Conservation (phyloP, 306 rosid genomes). For the Cucumis melo region DNA sequence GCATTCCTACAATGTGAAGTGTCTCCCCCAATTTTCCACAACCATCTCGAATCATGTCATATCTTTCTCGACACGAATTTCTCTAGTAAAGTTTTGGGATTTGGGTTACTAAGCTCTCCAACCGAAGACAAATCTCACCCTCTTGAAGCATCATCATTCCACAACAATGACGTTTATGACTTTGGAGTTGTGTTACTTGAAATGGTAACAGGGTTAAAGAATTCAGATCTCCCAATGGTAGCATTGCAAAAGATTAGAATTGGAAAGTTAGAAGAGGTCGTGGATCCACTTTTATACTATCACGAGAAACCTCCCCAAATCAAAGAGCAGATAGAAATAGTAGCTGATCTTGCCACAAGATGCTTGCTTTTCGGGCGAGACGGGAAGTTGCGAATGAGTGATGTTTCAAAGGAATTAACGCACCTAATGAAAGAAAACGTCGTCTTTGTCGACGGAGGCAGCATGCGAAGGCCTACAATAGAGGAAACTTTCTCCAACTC, state of each 20-base stretch:
- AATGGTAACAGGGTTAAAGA: conserved; percentile 63
- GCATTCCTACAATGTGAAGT: conserved; percentile 60
- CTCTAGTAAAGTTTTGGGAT: conserved; percentile 60
- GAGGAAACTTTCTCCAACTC: conserved; percentile 95
- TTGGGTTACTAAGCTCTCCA: conserved; percentile 27
- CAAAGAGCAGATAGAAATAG: conserved; percentile 55
- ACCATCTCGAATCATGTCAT: conserved; percentile 48
- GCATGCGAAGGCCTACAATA: conserved; percentile 34
- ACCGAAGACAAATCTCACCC: conserved; percentile 19
- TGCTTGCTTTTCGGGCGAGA: conserved; percentile 71
- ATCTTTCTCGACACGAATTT: conserved; percentile 48
- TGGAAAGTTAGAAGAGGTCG: conserved; percentile 71
- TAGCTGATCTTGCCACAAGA: conserved; percentile 89
- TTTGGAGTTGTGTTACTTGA: conserved; percentile 69
- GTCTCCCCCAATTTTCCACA: conserved; percentile 75
- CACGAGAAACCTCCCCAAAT: conserved; percentile 45
- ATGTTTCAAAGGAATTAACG: conserved; percentile 52
- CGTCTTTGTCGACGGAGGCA: conserved; percentile 41
- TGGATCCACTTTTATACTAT: conserved; percentile 59
- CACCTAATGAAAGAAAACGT: conserved; percentile 35
- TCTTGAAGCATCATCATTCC: conserved; percentile 13
- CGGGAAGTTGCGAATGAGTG: conserved; percentile 70
- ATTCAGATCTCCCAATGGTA: conserved; percentile 36
- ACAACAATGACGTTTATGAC: conserved; percentile 64
- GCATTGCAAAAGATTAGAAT: conserved; percentile 51